phyloP scores from a whole-genome alignment of 495 filamentous ascomycete species.

The Penicillium egyptiacum region DNA sequence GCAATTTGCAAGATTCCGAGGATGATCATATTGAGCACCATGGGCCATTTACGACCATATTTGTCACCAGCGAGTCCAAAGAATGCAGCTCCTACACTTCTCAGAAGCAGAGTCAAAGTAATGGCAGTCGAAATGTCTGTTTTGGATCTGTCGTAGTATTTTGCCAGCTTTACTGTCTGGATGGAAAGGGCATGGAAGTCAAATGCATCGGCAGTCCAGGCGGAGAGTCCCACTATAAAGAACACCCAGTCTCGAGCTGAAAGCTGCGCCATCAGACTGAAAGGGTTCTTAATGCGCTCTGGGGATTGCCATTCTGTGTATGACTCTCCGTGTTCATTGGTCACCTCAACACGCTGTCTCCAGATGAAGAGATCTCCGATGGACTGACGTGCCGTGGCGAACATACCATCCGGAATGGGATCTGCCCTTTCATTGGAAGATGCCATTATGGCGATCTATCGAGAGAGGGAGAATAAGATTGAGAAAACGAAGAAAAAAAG shows the following conservation, averaged over 20 bases:
- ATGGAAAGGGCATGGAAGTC: conserved; percentile 78
- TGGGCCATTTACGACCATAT: conserved; percentile 79
- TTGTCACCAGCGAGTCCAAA: conserved; percentile 73
- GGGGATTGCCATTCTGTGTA: conserved; percentile 61
- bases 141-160: conserved; percentile 62
- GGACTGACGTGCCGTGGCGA: conserved; percentile 58
- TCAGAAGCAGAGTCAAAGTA: conserved; percentile 68
- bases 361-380: conserved; percentile 64
- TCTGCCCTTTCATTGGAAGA: conserved; percentile 52
- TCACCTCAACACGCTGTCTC: conserved; percentile 65
- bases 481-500: background rate
- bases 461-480: background rate
- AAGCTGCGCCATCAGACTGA: conserved; percentile 59
- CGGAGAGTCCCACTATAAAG: conserved; percentile 61
- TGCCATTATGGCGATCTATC: conserved; percentile 5
- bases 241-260: conserved; percentile 58
- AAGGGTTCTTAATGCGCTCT: conserved; percentile 58
- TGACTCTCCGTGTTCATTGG: conserved; percentile 53
- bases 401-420: conserved; percentile 57
- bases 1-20: conserved; percentile 67
- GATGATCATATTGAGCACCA: conserved; percentile 69
- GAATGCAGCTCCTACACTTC: conserved; percentile 66
- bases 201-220: conserved; percentile 71
- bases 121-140: conserved; percentile 73
- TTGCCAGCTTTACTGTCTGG: conserved; percentile 64